Conservation (phyloP, 176 grass and related monocot genomes). For the Carex parvula region DNA sequence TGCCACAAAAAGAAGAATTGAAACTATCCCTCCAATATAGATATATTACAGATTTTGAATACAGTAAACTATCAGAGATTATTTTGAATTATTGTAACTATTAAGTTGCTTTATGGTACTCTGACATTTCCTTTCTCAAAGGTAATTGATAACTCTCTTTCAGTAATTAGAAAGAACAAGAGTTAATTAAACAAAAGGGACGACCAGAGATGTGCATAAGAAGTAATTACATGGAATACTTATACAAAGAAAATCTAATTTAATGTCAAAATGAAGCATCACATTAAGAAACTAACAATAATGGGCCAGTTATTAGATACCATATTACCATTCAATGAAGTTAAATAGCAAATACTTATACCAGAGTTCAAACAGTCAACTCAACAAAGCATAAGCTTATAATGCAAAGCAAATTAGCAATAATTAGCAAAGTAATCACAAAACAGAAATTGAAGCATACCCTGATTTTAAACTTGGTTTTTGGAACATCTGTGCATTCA, state of each 20-base stretch:
- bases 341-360: background rate
- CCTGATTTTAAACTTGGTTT: conserved; percentile 99
- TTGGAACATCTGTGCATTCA: conserved; percentile 77
- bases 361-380: background rate
- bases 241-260: conserved; percentile 11
- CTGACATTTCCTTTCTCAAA: background rate
- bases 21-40: background rate
- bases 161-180: background rate
- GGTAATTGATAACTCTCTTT: background rate
- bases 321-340: background rate
- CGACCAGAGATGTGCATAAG: background rate
- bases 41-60: background rate
- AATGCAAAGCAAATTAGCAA: background rate
- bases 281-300: background rate
- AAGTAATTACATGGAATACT: background rate
- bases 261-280: background rate
- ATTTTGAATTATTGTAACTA: background rate
- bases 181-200: background rate
- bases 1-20: background rate
- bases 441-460: conserved; percentile 29
- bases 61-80: background rate
- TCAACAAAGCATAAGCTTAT: background rate
- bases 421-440: conserved; percentile 8
- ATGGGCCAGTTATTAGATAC: background rate
- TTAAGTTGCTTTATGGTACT: background rate